phyloP scores from a whole-genome alignment of 2,329 filamentous ascomycete species.

The Xylaria sp. region DNA sequence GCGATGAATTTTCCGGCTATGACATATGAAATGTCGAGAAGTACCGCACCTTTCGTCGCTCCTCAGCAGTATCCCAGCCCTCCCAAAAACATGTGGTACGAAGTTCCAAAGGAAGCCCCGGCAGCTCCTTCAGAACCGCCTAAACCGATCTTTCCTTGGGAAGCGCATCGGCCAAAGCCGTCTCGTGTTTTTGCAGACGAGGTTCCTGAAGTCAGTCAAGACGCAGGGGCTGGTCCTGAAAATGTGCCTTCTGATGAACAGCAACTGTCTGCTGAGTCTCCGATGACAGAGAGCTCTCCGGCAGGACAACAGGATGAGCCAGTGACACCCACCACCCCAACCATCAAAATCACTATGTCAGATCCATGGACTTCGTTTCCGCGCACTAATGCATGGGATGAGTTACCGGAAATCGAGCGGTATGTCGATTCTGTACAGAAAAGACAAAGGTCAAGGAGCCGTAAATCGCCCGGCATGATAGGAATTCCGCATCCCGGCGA shows the following conservation, averaged over 20 bases:
- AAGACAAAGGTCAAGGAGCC: slow-evolving; percentile 57
- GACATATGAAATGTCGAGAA: slow-evolving; percentile 85
- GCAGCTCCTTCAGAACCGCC: slow-evolving; percentile 65
- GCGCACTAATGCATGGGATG: slow-evolving; percentile 93
- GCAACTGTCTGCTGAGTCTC: slow-evolving; percentile 49
- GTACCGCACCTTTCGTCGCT: slow-evolving; percentile 78
- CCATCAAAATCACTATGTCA: slow-evolving; percentile 58
- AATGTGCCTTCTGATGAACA: slow-evolving; percentile 39
- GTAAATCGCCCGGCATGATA: slow-evolving; percentile 47
- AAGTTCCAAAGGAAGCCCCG: slow-evolving; percentile 75
- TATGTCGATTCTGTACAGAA: slow-evolving; percentile 85
- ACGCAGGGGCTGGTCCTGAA: slow-evolving; percentile 16
- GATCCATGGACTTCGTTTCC: slow-evolving; percentile 79
- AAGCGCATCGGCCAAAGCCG: slow-evolving; percentile 71
- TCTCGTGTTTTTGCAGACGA: slow-evolving; percentile 75
- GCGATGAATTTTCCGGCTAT: slow-evolving; percentile 82
- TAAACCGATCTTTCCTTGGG: slow-evolving; percentile 90
- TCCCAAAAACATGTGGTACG: slow-evolving; percentile 88
- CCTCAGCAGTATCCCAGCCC: slow-evolving; percentile 83
- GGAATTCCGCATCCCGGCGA: slow-evolving; percentile 42
- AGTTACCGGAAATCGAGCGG: slow-evolving; percentile 84
- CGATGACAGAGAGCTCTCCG: slow-evolving; percentile 53
- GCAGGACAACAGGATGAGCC: slow-evolving; percentile 56
- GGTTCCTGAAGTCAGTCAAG: slow-evolving; percentile 45
- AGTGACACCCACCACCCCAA: slow-evolving; percentile 61